phyloP scores from a whole-genome alignment of 2,329 filamentous ascomycete genomes.

The Aspergillus felis region DNA sequence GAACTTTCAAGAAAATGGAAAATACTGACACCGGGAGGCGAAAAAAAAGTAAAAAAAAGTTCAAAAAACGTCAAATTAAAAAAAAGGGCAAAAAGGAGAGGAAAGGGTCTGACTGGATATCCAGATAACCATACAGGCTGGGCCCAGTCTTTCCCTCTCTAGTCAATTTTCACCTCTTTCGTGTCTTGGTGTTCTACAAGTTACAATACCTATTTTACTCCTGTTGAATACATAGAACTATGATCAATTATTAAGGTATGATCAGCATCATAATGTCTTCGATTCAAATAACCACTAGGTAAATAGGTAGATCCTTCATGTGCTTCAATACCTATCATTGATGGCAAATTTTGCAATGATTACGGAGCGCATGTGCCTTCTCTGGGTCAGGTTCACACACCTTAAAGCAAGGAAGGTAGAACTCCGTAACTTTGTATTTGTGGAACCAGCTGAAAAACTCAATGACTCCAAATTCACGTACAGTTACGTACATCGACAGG shows the following conservation, averaged over 20 bases:
- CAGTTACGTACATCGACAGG: too few species aligned
- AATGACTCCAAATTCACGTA: background rate
- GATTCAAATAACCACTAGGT: background rate
- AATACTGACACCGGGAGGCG: constrained; percentile 23
- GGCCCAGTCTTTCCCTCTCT: background rate
- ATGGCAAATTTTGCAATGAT: background rate
- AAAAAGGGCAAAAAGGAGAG: background rate
- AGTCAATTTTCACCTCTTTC: background rate
- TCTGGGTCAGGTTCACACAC: background rate
- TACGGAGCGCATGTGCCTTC: background rate
- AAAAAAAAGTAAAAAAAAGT: constrained; percentile 15
- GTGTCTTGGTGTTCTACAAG: background rate
- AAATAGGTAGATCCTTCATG: background rate
- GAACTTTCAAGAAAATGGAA: constrained; percentile 1
- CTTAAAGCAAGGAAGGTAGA: background rate
- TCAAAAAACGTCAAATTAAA: constrained; percentile 7
- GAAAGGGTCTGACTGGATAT: constrained; percentile 1
- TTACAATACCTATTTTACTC: background rate
- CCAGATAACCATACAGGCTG: background rate
- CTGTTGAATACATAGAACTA: background rate
- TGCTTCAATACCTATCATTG: background rate
- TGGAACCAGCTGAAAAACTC: background rate
- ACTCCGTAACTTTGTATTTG: background rate
- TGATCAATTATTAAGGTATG: background rate
- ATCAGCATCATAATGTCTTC: background rate